phyloP scores from a whole-genome alignment of 2,329 filamentous ascomycete species.

The Dactylellina cionopaga region DNA sequence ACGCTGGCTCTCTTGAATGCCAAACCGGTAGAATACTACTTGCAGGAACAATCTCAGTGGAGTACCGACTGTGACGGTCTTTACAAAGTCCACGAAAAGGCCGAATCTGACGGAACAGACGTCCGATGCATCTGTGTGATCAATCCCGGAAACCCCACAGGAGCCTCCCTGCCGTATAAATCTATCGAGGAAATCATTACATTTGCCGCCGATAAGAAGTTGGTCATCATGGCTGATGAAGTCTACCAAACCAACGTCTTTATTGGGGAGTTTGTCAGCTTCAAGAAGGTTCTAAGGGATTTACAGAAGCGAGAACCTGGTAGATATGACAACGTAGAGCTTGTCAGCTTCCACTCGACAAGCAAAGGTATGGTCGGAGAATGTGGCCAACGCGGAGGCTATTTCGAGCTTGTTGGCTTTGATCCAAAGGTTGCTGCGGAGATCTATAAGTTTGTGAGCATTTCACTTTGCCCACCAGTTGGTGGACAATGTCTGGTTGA shows the following conservation, averaged over 20 bases:
- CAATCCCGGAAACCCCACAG: slow-evolving; percentile 98
- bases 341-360: slow-evolving; percentile 89
- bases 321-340: slow-evolving; percentile 84
- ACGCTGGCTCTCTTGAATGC: slow-evolving; percentile 87
- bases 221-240: slow-evolving; percentile 94
- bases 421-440: slow-evolving; percentile 84
- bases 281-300: slow-evolving; percentile 86
- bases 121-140: slow-evolving; percentile 95
- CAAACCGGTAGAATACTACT: slow-evolving; percentile 88
- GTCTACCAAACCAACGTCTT: slow-evolving; percentile 99
- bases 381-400: slow-evolving; percentile 96
- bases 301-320: slow-evolving; percentile 79
- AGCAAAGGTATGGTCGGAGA: slow-evolving; percentile 99
- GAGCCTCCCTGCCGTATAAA: slow-evolving; percentile 79
- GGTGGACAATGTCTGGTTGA: slow-evolving; percentile 96
- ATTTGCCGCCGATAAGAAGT: slow-evolving; percentile 82
- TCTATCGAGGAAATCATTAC: slow-evolving; percentile 88
- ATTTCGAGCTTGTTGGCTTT: slow-evolving; percentile 95
- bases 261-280: slow-evolving; percentile 89
- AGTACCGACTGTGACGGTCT: slow-evolving; percentile 86
- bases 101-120: slow-evolving; percentile 79
- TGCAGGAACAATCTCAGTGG: slow-evolving; percentile 88
- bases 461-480: slow-evolving; percentile 94
- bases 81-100: slow-evolving; percentile 76
- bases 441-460: slow-evolving; percentile 98